These are phyloP conservation scores for Talaromyces nanjingensis DNA, from an alignment of 495 filamentous ascomycete genomes.

Conservation along the genomic window DNA sequence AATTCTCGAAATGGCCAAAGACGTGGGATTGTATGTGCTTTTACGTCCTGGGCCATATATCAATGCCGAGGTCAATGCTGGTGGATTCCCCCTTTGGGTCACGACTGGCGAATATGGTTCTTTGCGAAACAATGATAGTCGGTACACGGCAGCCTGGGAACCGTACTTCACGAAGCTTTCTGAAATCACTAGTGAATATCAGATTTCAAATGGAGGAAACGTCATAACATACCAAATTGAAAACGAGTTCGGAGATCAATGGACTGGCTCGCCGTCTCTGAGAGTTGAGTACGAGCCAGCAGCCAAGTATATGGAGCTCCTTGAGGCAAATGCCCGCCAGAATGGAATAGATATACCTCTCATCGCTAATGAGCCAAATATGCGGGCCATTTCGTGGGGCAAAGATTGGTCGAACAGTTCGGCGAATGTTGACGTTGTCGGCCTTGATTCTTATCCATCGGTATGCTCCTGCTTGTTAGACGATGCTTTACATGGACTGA, in stretches of 20 bases:
- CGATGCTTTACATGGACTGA: neutral
- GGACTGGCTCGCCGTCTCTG: neutral
- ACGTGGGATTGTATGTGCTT: neutral
- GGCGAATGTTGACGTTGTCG: neutral
- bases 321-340: neutral
- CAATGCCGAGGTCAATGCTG: constrained; percentile 37
- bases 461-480: neutral
- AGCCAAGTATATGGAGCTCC: neutral
- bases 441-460: neutral
- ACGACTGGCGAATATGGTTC: constrained; percentile 55
- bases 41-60: neutral
- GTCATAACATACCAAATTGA: neutral
- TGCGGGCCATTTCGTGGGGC: neutral
- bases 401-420: neutral
- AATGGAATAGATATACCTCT: neutral
- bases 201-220: neutral
- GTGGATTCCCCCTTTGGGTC: constrained; percentile 55
- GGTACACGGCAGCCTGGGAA: constrained; percentile 30
- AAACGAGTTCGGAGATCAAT: neutral
- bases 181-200: neutral
- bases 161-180: neutral
- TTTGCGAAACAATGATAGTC: constrained; percentile 49
- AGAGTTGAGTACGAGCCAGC: neutral
- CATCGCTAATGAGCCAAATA: neutral
- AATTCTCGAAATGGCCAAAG: neutral